Percentiles rank a stretch among this genome's conserved stretches.
Evolutionary conservation across 176 grass and related monocot genomes (phyloP).

Genomic region (Eragrostis nindensis): DNA sequence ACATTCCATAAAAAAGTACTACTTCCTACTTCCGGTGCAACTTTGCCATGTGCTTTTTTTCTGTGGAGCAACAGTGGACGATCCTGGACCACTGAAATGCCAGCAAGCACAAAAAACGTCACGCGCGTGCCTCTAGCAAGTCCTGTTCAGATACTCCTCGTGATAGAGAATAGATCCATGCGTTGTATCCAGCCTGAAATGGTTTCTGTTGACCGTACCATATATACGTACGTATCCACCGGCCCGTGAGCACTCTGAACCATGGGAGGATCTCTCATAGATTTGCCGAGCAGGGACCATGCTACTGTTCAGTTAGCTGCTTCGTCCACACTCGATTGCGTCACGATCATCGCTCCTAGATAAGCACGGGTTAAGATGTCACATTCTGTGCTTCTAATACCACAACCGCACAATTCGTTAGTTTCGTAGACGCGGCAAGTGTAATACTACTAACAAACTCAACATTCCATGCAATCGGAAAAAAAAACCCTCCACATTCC

Average conservation of each 20-base stretch:
- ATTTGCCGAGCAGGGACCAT: slow-evolving; percentile 26
- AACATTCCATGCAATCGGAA: too few relatives aligned
- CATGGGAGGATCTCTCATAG: background rate
- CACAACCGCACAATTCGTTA: background rate
- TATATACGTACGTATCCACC: slow-evolving; percentile 33
- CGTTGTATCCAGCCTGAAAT: slow-evolving; percentile 8
- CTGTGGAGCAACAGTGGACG: background rate
- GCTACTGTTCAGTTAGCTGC: background rate
- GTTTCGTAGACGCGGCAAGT: too few relatives aligned
- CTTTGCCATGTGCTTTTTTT: slow-evolving; percentile 38
- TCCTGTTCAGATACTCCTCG: slow-evolving; percentile 17
- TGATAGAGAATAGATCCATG: background rate
- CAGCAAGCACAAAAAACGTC: slow-evolving; percentile 29
- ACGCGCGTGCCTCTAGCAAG: slow-evolving; percentile 27
- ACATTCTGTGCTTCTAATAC: slow-evolving; percentile 13
- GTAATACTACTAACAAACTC: too few relatives aligned
- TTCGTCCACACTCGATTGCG: background rate
- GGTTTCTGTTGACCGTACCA: slow-evolving; percentile 28
- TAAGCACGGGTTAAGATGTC: slow-evolving; percentile 19
- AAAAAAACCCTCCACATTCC: too few relatives aligned
- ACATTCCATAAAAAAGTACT: background rate
- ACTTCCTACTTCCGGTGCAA: background rate
- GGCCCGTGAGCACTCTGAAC: background rate
- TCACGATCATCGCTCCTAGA: background rate
- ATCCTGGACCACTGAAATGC: slow-evolving; percentile 11